phyloP scores from a whole-genome alignment of 2,329 filamentous ascomycete species.

The Sclerotinia spermophila region DNA sequence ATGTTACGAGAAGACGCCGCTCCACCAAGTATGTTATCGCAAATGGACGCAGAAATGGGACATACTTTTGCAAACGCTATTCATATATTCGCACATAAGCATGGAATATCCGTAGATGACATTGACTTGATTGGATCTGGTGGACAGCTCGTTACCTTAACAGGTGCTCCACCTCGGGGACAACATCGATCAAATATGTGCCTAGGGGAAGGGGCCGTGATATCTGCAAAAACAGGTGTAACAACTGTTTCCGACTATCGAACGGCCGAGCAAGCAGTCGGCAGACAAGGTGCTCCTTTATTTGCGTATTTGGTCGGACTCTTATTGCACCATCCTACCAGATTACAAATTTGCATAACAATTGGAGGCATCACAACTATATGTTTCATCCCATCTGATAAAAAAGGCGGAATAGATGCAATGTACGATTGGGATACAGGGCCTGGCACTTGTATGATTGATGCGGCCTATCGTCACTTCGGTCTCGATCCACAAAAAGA shows the following conservation, averaged over 20 bases:
- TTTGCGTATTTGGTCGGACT: constrained; percentile 36
- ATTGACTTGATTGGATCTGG: constrained; percentile 37
- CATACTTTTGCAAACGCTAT: constrained; percentile 37
- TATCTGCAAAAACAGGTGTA: constrained; percentile 37
- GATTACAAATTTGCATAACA: constrained; percentile 36
- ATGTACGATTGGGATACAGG: constrained; percentile 39
- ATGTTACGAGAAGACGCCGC: constrained; percentile 37
- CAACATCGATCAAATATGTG: constrained; percentile 37
- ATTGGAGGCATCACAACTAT: constrained; percentile 36
- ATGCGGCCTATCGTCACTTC: constrained; percentile 34
- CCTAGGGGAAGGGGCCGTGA: constrained; percentile 36
- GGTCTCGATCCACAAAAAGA: constrained; percentile 34
- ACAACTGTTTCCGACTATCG: constrained; percentile 38
- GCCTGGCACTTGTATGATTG: constrained; percentile 36
- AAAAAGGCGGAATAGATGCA: constrained; percentile 35
- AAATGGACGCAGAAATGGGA: constrained; percentile 37
- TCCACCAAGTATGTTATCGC: constrained; percentile 37
- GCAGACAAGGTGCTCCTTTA: constrained; percentile 36
- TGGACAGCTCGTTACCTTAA: constrained; percentile 35
- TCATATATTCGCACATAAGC: constrained; percentile 35
- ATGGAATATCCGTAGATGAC: constrained; percentile 34
- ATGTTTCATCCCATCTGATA: constrained; percentile 35
- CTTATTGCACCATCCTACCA: constrained; percentile 35
- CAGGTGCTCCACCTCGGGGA: constrained; percentile 32
- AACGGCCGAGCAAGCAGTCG: constrained; percentile 38